Percentiles rank a stretch among this genome's conserved stretches.
phyloP scores from a whole-genome alignment of 2,329 filamentous ascomycete species.

The Fusarium chaquense region DNA sequence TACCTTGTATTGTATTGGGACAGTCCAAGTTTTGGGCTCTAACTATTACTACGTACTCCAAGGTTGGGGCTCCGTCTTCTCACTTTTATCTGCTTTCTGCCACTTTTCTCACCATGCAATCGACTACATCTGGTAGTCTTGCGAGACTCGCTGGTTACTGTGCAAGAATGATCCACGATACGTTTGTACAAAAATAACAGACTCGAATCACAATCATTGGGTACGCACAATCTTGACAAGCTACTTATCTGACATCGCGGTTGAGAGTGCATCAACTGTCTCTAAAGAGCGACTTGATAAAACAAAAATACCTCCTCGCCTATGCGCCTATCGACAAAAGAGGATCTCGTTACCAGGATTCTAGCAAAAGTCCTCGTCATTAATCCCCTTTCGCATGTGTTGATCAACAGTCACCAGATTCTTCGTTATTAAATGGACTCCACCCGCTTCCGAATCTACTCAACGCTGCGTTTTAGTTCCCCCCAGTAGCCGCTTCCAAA shows the following conservation, averaged over 20 bases:
- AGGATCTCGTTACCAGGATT: constrained; percentile 4
- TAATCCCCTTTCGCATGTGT: constrained; percentile 15
- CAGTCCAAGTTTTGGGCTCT: constrained; percentile 8
- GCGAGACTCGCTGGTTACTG: not conserved
- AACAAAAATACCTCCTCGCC: constrained; percentile 4
- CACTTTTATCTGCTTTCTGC: not conserved
- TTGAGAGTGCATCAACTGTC: constrained; percentile 1
- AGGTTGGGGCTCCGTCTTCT: constrained; percentile 6
- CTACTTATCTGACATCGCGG: constrained; percentile 10
- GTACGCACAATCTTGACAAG: constrained; percentile 13
- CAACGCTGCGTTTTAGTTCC: constrained; percentile 3
- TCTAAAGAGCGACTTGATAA: constrained; percentile 2
- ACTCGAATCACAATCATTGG: not conserved
- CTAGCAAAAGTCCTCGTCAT: constrained; percentile 17
- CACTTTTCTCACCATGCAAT: not conserved
- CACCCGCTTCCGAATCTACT: not conserved
- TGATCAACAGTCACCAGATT: constrained; percentile 16
- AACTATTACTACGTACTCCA: not conserved
- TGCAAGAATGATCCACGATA: not conserved
- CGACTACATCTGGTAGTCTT: not conserved
- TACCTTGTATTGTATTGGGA: not conserved
- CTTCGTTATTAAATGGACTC: constrained; percentile 11
- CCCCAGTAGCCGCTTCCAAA: constrained; percentile 25
- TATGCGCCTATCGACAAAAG: constrained; percentile 9
- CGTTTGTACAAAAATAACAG: not conserved